A percentile compares a stretch with the other conserved stretches of the same genome.
These are phyloP conservation scores for Dillenia suffruticosa DNA, from an alignment of 164 flowering plant genomes.

Conservation along the genomic window DNA sequence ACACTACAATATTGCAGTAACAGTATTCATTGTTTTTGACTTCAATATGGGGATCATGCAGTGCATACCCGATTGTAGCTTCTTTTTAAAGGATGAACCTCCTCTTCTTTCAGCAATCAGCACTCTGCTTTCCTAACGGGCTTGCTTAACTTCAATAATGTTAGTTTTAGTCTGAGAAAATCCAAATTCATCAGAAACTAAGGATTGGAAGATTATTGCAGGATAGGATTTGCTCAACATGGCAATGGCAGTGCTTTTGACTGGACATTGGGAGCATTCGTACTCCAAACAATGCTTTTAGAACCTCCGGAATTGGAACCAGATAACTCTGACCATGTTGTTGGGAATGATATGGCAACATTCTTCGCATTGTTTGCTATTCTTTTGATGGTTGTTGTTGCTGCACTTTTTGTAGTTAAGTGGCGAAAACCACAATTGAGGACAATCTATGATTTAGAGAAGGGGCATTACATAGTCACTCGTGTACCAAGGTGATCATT, in stretches of 20 bases:
- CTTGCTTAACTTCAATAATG: too few relatives aligned
- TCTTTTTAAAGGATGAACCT: too few relatives aligned
- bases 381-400: conserved; percentile 30
- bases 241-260: conserved; percentile 27
- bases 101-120: too few relatives aligned
- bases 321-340: conserved; percentile 17
- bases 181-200: too few relatives aligned
- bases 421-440: conserved; percentile 45
- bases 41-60: too few relatives aligned
- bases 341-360: conserved; percentile 27
- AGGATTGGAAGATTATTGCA: conserved; percentile 7
- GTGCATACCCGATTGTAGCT: too few relatives aligned
- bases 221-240: conserved; percentile 35
- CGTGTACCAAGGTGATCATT: conserved; percentile 28
- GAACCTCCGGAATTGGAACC: conserved; percentile 26
- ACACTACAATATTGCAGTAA: too few relatives aligned
- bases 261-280: conserved; percentile 54
- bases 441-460: conserved; percentile 51
- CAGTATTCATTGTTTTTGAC: too few relatives aligned
- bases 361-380: conserved; percentile 36
- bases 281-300: conserved; percentile 25
- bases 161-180: too few relatives aligned
- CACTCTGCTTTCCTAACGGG: too few relatives aligned
- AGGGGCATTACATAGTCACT: conserved; percentile 46
- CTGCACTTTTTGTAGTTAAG: conserved; percentile 29